Evolutionary conservation across 352 stramenopile genomes (phyloP), one percentile per base, ranked within the genome.

Genomic region (Phytophthora vignae): DNA sequence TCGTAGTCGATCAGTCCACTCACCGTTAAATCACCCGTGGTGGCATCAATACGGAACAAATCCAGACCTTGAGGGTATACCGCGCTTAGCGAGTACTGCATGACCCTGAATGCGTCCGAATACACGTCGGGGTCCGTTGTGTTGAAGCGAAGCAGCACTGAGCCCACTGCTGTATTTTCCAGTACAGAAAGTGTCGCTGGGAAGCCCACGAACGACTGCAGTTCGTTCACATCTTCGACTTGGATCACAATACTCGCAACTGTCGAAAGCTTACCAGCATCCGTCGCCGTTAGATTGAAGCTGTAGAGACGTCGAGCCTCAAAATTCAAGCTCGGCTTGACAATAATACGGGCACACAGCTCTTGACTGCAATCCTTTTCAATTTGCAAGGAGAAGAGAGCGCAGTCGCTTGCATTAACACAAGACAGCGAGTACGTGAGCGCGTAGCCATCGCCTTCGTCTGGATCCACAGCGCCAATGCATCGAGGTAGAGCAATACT

Each of bases 221-320:
- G 17, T 33, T 91, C 83, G 40, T 91, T 91, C 40, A 90, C 74
- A 48, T 91, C 81, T 17, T 72, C 54, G 19, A 91, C 81, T 11
- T 79, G 55, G 29, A 91, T 71, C 1, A 66, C 50, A 17, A 91
- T 66, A 15, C 21, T 61, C 12, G 74, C 31, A 3, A 48, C 48
- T 0, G 67, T 73, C 17, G 27, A 73, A 7, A 87, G 67, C 19
- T 77, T 66, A 14, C 44, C 38, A 4, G 53, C 42, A 33, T 91
- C 83, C 15, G 60, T 59, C 10, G 75, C 81, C 2, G 60, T 70
- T 2, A 91, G 53, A 31, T 52, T 65, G 22, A 91, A 81, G 22
- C 4, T 73, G 55, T 88, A 91, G 21, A 10, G 33, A 25, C 55
- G 74, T 55, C 81, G 74, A 46, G 59, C 22, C 31, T 91, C 82